Conservation (phyloP, 192 early-diverging fungal species). For the Coemansia sp. region DNA sequence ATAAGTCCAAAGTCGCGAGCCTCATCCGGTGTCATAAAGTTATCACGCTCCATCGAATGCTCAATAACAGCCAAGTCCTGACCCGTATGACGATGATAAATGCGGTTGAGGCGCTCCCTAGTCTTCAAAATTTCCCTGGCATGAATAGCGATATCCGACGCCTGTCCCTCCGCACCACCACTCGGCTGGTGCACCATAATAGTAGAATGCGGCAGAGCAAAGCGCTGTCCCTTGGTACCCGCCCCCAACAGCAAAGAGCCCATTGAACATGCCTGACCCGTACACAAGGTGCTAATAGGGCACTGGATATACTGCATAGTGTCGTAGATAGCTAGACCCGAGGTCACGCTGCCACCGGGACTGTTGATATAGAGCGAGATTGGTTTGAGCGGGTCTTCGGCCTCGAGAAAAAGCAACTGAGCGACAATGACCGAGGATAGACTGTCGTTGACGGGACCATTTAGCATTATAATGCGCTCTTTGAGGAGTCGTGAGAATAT, state of each 20-base stretch:
- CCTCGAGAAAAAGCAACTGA: conserved; percentile 91
- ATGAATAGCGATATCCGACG: conserved; percentile 96
- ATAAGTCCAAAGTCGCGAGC: conserved; percentile 91
- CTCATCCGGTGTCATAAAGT: conserved; percentile 90
- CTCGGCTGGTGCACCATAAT: conserved; percentile 99
- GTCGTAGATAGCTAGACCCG: conserved; percentile 93
- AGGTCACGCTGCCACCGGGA: conserved; percentile 93
- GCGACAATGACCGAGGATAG: conserved; percentile 88
- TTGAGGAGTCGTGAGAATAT: conserved; percentile 96
- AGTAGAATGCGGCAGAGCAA: conserved; percentile 83
- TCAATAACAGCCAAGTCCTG: conserved; percentile 82
- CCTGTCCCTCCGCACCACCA: conserved; percentile 92
- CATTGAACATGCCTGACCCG: conserved; percentile 98
- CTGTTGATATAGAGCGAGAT: conserved; percentile 97
- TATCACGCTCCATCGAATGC: conserved; percentile 88
- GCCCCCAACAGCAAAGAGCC: conserved; percentile 90
- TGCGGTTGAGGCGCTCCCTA: conserved; percentile 75
- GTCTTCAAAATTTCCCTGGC: conserved; percentile 91
- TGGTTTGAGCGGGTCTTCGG: conserved; percentile 90
- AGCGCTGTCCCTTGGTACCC: conserved; percentile 84
- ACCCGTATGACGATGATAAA: conserved; percentile 86
- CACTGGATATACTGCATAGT: conserved; percentile 90
- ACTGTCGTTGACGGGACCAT: conserved; percentile 84
- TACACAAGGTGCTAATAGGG: conserved; percentile 91
- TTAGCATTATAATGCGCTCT: conserved; percentile 96